Conservation (phyloP, 345 rosid genomes). For the Salix caprea region DNA sequence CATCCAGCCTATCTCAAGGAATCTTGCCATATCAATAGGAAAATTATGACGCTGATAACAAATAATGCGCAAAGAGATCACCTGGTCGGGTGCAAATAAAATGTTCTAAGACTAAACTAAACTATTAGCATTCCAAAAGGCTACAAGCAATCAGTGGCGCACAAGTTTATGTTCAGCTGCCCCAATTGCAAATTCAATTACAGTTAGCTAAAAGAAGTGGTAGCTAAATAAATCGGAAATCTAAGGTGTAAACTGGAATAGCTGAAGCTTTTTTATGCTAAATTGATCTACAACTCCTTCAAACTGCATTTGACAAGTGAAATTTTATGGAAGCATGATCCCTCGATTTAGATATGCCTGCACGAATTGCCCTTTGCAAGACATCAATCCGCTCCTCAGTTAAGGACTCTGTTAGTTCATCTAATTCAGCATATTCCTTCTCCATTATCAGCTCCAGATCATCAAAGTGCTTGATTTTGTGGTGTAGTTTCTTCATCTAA, state of each 20-base stretch:
- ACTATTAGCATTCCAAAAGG: background rate
- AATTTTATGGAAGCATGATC: constrained; percentile 43
- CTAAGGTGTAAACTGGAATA: background rate
- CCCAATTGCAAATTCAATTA: background rate
- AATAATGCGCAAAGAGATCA: background rate
- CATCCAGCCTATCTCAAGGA: background rate
- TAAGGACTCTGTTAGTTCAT: constrained; percentile 40
- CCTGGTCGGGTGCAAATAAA: background rate
- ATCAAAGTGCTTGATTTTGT: constrained; percentile 61
- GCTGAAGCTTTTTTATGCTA: background rate
- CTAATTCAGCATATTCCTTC: constrained; percentile 54
- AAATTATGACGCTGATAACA: background rate
- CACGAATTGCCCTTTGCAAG: constrained; percentile 39
- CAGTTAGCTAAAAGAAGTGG: background rate
- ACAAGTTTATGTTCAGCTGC: background rate
- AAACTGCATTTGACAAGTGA: constrained; percentile 7
- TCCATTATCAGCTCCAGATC: constrained; percentile 74
- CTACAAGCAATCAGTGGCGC: background rate
- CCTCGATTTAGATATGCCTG: constrained; percentile 54
- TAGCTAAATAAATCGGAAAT: no score
- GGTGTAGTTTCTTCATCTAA: constrained; percentile 69
- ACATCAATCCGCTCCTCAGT: constrained; percentile 22
- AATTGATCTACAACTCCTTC: constrained; percentile 8
- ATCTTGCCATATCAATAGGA: background rate
- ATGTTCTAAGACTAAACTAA: background rate